phyloP scores from a whole-genome alignment of 805 yeast species.

The Ogataea ramenticola region DNA sequence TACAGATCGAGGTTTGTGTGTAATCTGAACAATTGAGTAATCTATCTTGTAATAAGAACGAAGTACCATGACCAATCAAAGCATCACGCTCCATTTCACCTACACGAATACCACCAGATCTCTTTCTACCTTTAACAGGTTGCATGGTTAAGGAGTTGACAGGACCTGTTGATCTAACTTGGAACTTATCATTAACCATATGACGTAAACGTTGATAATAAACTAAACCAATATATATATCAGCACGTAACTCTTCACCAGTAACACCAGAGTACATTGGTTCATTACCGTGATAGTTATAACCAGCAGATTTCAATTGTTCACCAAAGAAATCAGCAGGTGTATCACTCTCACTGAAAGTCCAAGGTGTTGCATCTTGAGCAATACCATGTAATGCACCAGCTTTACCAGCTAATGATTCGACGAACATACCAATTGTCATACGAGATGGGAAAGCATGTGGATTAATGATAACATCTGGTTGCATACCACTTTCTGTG shows the following conservation, averaged over 20 bases:
- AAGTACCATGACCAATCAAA: conserved; percentile 95
- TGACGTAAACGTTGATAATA: conserved; percentile 98
- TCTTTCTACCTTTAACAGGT: conserved; percentile 98
- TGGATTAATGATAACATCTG: conserved; percentile 96
- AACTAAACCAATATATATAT: conserved; percentile 93
- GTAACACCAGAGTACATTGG: conserved; percentile 99
- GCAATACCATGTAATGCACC: conserved; percentile 98
- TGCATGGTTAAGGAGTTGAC: conserved; percentile 96
- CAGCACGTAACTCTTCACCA: conserved; percentile 94
- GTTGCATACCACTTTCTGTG: conserved; percentile 92
- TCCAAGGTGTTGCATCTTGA: conserved; percentile 97
- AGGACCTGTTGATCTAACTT: conserved; percentile 98
- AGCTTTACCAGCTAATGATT: conserved; percentile 96
- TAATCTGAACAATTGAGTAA: conserved; percentile 92
- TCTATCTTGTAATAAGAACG: conserved; percentile 90
- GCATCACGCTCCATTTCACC: conserved; percentile 99
- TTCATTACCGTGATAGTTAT: conserved; percentile 96
- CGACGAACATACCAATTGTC: conserved; percentile 99
- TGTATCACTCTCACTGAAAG: conserved; percentile 81
- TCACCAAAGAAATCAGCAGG: conserved; percentile 98
- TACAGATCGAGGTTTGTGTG: conserved; percentile 84
- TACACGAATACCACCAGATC: conserved; percentile 98
- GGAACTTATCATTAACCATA: conserved; percentile 99
- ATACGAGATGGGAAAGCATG: conserved; percentile 99
- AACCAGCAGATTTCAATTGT: conserved; percentile 80